Base-by-base conservation (phyloP, 495 filamentous ascomycete species). In the Penicillium malachiteum region DNA sequence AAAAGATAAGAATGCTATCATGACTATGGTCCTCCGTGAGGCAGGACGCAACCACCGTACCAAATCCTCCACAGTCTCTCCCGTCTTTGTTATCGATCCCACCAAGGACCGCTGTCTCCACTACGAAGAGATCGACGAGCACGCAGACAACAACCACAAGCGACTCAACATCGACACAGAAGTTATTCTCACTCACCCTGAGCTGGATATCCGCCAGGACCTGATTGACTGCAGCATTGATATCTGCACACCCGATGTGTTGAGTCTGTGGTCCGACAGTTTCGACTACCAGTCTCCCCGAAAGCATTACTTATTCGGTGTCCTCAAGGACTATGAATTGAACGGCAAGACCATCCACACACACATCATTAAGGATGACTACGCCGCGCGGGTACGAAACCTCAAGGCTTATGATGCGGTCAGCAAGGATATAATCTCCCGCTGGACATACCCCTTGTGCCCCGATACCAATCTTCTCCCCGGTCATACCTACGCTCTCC, bases 341-440 rank as follows among this genome's bases (percentile, higher is more conserved):
- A 96, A 97, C 71, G 91, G 91, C 21, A 97, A 97, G 77, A 91
- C 91, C 5, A 88, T 99, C 31, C 90, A 96, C 66, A 88, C 89
- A n/a, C 84, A 96, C 57, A 86, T 98, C 52, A 72, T 96, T 49
- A 81, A 83, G 21, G 84, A 90, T 47, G 73, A 82, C 50, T 91
- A 93, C 51, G 88, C 89, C 5, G 90, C 91, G 0, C 81, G 94
- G 46, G 93, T 89, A 10, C 86, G 83, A 58, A 95, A 90, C 60
- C 75, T 97, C 38, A 87, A 87, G 65, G 87, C 93, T 48, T 99
- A 97, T 68, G 91, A 96, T 67, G 85, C 91, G 16, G 80, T 97
- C n/a, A 93, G 83, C 69, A 85, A 81, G 67, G 95, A 99, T 65
- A 78, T 97, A n/a, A 78, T 94, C 30, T 82, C 82, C 26, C 81